Conservation (phyloP, 1,284 basidiomycete genomes). For the Austroboletus niveus region DNA sequence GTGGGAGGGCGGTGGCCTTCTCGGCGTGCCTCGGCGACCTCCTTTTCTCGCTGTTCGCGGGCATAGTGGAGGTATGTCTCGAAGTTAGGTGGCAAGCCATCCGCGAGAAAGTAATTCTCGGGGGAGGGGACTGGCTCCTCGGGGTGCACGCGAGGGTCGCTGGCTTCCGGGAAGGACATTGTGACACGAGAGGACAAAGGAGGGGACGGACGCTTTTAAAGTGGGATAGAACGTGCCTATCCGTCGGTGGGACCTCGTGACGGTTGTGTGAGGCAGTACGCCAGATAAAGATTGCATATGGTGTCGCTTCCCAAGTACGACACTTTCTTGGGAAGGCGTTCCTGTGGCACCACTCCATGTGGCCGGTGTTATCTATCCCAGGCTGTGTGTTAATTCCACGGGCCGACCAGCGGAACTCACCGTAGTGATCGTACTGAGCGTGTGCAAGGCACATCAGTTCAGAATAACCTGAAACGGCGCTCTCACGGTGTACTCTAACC, state of each 20-base stretch:
- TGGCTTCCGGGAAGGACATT: slow-evolving; percentile 22
- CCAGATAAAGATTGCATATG: background rate
- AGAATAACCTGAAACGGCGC: no score
- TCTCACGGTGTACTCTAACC: no score
- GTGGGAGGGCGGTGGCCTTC: slow-evolving; percentile 26
- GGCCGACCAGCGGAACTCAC: no score
- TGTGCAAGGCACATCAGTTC: no score
- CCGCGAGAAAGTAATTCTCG: slow-evolving; percentile 22
- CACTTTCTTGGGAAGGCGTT: background rate
- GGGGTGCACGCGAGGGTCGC: slow-evolving; percentile 17
- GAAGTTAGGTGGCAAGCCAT: slow-evolving; percentile 26
- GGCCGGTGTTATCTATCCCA: no score
- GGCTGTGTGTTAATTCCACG: no score
- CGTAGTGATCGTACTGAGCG: no score
- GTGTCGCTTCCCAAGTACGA: background rate
- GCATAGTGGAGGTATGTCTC: slow-evolving; percentile 34
- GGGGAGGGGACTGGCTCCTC: slow-evolving; percentile 4
- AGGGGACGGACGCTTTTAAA: slow-evolving; percentile 13
- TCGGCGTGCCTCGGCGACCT: slow-evolving; percentile 34
- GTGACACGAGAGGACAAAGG: background rate
- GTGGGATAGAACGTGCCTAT: background rate
- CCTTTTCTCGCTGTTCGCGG: slow-evolving; percentile 28
- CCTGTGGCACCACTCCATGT: background rate
- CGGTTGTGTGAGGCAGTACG: background rate
- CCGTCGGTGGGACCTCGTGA: background rate